phyloP scores from a whole-genome alignment of 2,329 filamentous ascomycete species.

The Trichophyton mentagrophytes region DNA sequence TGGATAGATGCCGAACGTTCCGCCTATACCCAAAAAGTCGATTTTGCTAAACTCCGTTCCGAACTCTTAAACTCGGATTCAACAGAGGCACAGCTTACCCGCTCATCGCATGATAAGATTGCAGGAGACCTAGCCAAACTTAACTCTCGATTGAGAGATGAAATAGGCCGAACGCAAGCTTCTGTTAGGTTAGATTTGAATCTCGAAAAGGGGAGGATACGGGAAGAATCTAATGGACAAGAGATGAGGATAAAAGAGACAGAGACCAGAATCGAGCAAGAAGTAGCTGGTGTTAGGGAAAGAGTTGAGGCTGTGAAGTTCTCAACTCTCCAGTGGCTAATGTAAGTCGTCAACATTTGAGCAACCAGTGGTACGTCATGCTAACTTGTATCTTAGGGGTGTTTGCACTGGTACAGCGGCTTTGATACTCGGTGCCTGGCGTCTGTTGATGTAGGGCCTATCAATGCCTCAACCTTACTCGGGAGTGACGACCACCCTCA shows the following conservation, averaged over 20 bases:
- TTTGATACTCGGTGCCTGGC: conserved; percentile 55
- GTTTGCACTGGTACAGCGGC: conserved; percentile 55
- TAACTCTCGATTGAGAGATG: conserved; percentile 76
- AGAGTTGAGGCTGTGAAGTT: conserved; percentile 96
- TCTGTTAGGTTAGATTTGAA: conserved; percentile 87
- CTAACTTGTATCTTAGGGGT: conserved; percentile 33
- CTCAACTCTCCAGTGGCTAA: conserved; percentile 93
- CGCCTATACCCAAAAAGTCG: conserved; percentile 74
- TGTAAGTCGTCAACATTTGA: conserved; percentile 51
- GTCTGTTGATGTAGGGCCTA: conserved; percentile 45
- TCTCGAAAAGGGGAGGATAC: conserved; percentile 87
- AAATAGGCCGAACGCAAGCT: conserved; percentile 87
- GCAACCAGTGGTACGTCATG: conserved; percentile 16
- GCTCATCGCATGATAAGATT: conserved; percentile 78
- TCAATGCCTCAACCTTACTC: not conserved
- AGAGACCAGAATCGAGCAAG: conserved; percentile 95
- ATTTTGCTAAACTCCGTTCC: conserved; percentile 92
- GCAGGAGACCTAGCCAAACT: conserved; percentile 93
- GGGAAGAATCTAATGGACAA: conserved; percentile 91
- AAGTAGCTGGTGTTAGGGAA: conserved; percentile 79
- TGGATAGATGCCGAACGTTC: conserved; percentile 36
- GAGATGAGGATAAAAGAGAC: conserved; percentile 98
- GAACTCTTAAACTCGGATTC: conserved; percentile 87
- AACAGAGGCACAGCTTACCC: conserved; percentile 77
- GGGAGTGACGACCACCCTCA: not conserved